Conservation (phyloP, 345 rosid species). For the Murraya paniculata region DNA sequence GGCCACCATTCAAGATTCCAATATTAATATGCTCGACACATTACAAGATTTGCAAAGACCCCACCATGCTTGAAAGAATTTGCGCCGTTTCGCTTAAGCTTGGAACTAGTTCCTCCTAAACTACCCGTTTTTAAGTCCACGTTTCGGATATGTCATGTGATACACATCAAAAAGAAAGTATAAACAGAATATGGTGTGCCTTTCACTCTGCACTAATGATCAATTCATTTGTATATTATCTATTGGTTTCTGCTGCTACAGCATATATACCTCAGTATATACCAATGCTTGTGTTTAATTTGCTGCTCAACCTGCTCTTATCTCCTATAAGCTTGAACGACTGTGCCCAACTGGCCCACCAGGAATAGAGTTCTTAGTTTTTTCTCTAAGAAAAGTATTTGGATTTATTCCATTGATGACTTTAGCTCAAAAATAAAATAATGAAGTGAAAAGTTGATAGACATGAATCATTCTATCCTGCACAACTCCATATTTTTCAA, state of each 20-base stretch:
- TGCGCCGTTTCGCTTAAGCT: neutral
- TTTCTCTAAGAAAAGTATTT: neutral
- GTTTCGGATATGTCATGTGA: too few species aligned
- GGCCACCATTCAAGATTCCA: neutral
- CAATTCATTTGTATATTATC: too few species aligned
- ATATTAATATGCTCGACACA: neutral
- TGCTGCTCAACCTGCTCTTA: neutral
- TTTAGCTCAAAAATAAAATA: slow-evolving; percentile 14
- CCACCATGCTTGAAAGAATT: too few species aligned
- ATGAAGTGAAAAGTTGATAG: neutral
- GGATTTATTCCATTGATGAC: neutral
- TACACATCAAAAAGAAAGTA: neutral
- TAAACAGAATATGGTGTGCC: neutral
- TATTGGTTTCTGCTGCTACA: neutral
- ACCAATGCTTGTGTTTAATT: neutral
- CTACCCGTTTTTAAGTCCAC: neutral
- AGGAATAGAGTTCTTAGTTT: slow-evolving; percentile 14
- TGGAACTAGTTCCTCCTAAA: neutral
- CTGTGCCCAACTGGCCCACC: slow-evolving; percentile 19
- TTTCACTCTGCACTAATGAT: neutral
- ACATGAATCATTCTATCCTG: neutral
- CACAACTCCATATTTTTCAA: neutral
- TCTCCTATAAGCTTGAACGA: neutral
- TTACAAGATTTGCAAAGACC: too few species aligned
- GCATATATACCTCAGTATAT: neutral